Percentiles rank a stretch among this genome's conserved stretches.
Conservation (phyloP, 2,329 filamentous ascomycete species). For the Neurospora sp. region DNA sequence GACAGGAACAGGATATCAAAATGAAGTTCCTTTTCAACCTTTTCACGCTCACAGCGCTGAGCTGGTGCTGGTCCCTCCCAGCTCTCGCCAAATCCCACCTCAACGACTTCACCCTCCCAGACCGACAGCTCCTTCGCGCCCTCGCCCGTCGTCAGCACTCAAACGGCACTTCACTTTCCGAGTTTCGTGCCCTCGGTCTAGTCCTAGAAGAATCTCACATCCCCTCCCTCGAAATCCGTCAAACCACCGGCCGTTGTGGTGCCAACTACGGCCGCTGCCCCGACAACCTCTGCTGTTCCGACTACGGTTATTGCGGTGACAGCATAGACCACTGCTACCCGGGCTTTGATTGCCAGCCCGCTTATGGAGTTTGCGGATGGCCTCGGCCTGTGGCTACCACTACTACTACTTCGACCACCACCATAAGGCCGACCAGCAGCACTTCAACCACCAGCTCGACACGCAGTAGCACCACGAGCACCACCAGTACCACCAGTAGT, state of each 20-base stretch:
- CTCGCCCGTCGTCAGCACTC: neutral
- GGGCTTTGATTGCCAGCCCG: slow-evolving; percentile 16
- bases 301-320: slow-evolving; percentile 20
- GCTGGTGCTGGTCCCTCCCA: neutral
- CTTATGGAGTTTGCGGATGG: slow-evolving; percentile 18
- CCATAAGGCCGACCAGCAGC: neutral
- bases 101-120: neutral
- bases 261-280: slow-evolving; percentile 12
- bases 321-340: slow-evolving; percentile 17
- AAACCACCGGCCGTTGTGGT: slow-evolving; percentile 13
- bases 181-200: too few relatives aligned
- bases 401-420: slow-evolving; percentile 9
- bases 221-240: slow-evolving; percentile 3
- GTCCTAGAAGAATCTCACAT: too few relatives aligned
- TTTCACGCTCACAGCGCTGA: neutral
- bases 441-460: slow-evolving; percentile 3
- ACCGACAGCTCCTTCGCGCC: neutral
- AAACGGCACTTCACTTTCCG: too few relatives aligned
- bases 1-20: neutral
- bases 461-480: neutral
- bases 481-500: neutral
- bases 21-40: neutral
- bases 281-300: slow-evolving; percentile 17
- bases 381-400: slow-evolving; percentile 8
- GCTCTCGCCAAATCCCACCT: neutral